Evolutionary conservation across 768 basidiomycete genomes (phyloP), one percentile per base, ranked within the genome.

Genomic region (Suillus sp.): DNA sequence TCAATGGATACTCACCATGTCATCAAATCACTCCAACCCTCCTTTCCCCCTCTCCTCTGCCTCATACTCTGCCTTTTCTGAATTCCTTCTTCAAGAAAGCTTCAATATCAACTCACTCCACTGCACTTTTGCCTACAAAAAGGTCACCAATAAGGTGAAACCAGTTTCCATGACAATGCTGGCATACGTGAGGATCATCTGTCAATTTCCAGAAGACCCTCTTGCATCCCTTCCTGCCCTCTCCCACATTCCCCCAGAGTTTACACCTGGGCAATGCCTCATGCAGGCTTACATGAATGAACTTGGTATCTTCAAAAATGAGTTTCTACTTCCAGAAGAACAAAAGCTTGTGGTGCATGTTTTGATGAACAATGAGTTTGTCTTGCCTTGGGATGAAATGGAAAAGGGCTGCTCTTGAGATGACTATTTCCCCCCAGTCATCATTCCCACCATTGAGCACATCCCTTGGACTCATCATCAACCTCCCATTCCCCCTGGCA

Each of bases 381-480:
- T 62, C 0, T 77, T 84, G 32, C 78, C 81, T 0, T 84, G 78
- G 79, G 62, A 72, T 2, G 73, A 79, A 4, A 5, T 40, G 0
- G 74, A 82, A 63, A 63, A 68, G 5, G 79, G 81, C 1, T 53
- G 51, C 0, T 78, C 80, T 30, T 47, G 65, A 1, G 57, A 69
- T 1, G 68, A 76, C 0, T 79, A 67, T 55, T 80, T 79, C 47
- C 66, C 67, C 0, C 74, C 75, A 0, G 62, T 78, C 1, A 67
- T 70, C 0, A 76, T 80, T 3, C 76, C 75, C 0, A 72, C 72
- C 0, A 60, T 80, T 0, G 61, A 65, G 3, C 79, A 82, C 63
- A 71, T 40, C 0, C 79, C 74, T 0, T 79, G 76, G 73, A 64
- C 70, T 0, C n/a, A 68, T 1, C 53, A 61, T 5, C 72, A 76